A percentile compares a stretch with the other conserved stretches of the same genome.
Evolutionary conservation across 2,329 filamentous ascomycete genomes (phyloP).

Genomic region (Diaporthe australafricana): DNA sequence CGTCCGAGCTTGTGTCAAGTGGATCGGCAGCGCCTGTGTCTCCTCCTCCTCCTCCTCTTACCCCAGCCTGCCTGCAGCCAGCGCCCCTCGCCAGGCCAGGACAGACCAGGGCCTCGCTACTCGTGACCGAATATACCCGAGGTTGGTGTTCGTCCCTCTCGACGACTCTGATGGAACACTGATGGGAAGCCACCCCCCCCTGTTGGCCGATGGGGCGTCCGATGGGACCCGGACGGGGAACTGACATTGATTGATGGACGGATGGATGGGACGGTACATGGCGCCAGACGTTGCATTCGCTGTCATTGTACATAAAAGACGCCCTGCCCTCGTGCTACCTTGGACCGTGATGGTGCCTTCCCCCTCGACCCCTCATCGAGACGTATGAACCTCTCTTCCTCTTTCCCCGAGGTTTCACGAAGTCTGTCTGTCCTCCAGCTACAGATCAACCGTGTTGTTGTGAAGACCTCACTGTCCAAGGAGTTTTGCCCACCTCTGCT

Average conservation of each 20-base stretch:
- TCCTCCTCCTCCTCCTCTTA: background rate
- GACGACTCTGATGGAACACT: background rate
- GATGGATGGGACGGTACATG: conserved; percentile 7
- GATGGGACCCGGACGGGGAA: conserved; percentile 6
- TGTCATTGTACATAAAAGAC: conserved; percentile 16
- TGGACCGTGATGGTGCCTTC: background rate
- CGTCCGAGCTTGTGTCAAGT: background rate
- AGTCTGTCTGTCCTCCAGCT: background rate
- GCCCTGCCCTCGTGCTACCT: conserved; percentile 3
- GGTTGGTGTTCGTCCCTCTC: background rate
- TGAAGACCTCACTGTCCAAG: background rate
- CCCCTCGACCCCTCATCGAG: conserved; percentile 14
- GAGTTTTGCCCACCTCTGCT: background rate
- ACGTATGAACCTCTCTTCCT: conserved; percentile 14
- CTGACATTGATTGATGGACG: background rate
- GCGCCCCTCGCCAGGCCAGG: background rate
- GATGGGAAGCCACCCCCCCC: background rate
- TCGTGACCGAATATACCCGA: conserved; percentile 25
- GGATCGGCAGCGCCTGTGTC: conserved; percentile 11
- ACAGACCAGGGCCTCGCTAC: background rate
- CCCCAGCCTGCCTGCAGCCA: background rate
- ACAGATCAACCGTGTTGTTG: background rate
- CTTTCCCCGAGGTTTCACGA: background rate
- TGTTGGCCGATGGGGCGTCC: background rate
- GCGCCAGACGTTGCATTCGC: conserved; percentile 16